Conservation (phyloP, 2,329 filamentous ascomycete genomes). For the Kalaharituber pfeilii region DNA sequence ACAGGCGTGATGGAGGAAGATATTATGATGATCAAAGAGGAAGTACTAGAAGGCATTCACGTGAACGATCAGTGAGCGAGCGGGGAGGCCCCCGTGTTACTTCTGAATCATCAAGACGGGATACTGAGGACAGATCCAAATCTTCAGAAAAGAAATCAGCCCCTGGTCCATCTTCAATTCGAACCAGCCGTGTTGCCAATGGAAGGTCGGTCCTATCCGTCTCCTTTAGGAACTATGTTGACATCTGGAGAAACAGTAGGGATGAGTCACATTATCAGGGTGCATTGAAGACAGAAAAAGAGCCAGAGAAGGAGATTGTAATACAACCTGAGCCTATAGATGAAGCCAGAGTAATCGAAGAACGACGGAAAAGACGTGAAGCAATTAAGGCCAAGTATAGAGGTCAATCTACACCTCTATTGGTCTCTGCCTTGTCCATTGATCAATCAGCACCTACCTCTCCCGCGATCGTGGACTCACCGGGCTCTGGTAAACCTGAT, state of each 20-base stretch:
- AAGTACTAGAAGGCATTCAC: conserved; percentile 24
- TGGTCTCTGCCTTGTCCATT: conserved; percentile 55
- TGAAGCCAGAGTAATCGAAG: conserved; percentile 68
- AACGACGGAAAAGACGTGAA: conserved; percentile 66
- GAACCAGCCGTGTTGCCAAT: conserved; percentile 8
- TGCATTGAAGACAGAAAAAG: conserved; percentile 8
- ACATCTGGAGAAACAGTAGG: conserved; percentile 14
- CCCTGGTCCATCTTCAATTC: conserved; percentile 7
- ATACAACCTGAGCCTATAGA: conserved; percentile 43
- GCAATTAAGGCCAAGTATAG: conserved; percentile 71
- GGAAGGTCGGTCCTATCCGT: conserved; percentile 14
- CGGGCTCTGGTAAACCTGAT: conserved; percentile 27
- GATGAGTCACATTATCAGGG: conserved; percentile 11
- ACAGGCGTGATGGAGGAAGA: conserved; percentile 24
- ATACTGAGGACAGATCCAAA: conserved; percentile 52
- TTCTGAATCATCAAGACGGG: conserved; percentile 41
- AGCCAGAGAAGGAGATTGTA: conserved; percentile 24
- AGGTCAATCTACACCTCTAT: conserved; percentile 50
- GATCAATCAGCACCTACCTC: conserved; percentile 40
- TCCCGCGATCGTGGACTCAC: conserved; percentile 35
- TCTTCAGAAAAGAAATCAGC: conserved; percentile 33
- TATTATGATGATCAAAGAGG: conserved; percentile 30
- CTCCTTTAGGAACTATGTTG: conserved; percentile 14
- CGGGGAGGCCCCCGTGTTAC: conserved; percentile 42
- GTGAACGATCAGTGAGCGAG: conserved; percentile 46